Evolutionary conservation across 1,284 basidiomycete species (phyloP), one percentile per base, ranked within the genome.

Genomic region (Irpex rosettiformis): DNA sequence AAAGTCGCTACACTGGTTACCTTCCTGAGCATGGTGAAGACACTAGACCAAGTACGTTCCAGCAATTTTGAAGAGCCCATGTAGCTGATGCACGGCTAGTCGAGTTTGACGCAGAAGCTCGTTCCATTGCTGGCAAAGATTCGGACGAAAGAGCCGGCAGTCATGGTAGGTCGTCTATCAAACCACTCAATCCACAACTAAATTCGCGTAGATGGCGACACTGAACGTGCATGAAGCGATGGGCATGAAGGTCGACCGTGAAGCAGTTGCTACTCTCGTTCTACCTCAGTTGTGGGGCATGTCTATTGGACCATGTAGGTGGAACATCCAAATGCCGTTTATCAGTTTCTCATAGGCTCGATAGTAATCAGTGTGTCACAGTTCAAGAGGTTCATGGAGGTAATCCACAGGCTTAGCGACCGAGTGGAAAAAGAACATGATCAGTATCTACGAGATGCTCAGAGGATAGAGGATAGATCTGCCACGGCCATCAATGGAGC

Each of bases 151-250:
- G 94, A 97, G 70, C 94, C 94, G 6, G 86, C 89, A 27, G 94
- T 97, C 4, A 96, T 93, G 82, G 90, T 91, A 64, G 59, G 42
- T 7, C 79, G 67, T 29, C n/a, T 48, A 2, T 10, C 2, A 40
- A 13, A 49, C n/a, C n/a, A n/a, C 22, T 37, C 10, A 40, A 18
- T 45, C 2, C 40, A n/a, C 27, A 28, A 30, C 33, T 56, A 16
- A 55, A 16, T 18, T 42, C 4, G 22, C 6, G 53, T 62, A 93
- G 90, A 91, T 96, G 83, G 93, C 94, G 1, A 97, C 95, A 0
- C 77, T 98, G 45, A 88, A 86, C 7, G 95, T 99, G 0, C 95
- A 99, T 74, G 96, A 98, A 73, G 93, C 92, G 3, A 97, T 98
- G 94, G 93, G 95, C 1, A 82, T 86, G 65, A 99, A 98, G 72